These are phyloP conservation scores for Candida mattraensis DNA, from an alignment of 805 yeast species.

Conservation along the genomic window DNA sequence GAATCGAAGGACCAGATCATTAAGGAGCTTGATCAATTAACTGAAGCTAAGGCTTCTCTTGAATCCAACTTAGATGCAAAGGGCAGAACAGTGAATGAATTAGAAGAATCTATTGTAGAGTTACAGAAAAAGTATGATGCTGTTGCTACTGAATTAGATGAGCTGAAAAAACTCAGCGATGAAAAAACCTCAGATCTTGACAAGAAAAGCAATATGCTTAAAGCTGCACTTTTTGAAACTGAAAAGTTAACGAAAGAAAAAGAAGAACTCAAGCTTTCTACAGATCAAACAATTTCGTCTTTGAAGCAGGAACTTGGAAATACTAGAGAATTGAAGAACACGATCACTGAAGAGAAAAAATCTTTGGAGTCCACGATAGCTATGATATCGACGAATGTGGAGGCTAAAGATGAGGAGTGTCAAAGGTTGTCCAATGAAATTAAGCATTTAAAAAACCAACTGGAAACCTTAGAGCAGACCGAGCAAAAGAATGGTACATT, in stretches of 20 bases:
- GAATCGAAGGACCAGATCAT: no score
- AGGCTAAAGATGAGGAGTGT: constrained; percentile 22
- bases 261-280: constrained; percentile 2
- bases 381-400: constrained; percentile 35
- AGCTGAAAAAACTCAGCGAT: no score
- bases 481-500: constrained; percentile 1
- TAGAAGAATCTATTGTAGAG: no score
- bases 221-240: not conserved
- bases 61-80: no score
- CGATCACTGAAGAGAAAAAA: constrained; percentile 32
- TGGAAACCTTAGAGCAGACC: constrained; percentile 2
- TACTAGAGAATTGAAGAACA: constrained; percentile 28
- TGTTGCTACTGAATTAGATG: no score
- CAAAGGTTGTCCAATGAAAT: constrained; percentile 8
- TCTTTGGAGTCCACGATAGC: constrained; percentile 34
- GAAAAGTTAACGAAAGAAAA: constrained; percentile 39
- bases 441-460: constrained; percentile 1
- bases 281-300: constrained; percentile 30
- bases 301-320: constrained; percentile 25
- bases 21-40: no score
- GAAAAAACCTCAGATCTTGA: no score
- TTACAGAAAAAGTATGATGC: no score
- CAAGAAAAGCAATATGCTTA: no score
- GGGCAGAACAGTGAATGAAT: no score
- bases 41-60: constrained; percentile 4